phyloP scores from a whole-genome alignment of 2,329 filamentous ascomycete species.

The Alternaria ethzedia region DNA sequence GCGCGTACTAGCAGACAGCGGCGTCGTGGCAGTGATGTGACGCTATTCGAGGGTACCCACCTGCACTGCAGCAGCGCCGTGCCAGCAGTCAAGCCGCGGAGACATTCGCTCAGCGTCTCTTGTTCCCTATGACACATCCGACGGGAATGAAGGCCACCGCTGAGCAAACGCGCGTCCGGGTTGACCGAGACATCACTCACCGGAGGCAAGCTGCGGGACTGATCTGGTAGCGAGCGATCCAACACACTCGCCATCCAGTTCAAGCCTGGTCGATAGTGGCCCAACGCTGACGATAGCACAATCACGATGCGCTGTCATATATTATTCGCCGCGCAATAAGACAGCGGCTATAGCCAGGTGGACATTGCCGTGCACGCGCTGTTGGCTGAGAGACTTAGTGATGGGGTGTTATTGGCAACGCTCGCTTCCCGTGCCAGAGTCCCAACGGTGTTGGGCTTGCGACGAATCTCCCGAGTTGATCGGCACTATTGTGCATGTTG shows the following conservation, averaged over 20 bases:
- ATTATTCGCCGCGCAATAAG: conserved; percentile 11
- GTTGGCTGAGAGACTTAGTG: conserved; percentile 2
- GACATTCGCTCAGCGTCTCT: background rate
- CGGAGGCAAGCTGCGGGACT: background rate
- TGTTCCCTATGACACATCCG: background rate
- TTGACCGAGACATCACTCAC: conserved; percentile 8
- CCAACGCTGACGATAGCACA: conserved; percentile 11
- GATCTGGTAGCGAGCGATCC: conserved; percentile 14
- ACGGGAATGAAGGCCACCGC: background rate
- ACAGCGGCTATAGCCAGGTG: conserved; percentile 3
- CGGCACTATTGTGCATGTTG: background rate
- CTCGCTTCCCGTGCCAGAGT: background rate
- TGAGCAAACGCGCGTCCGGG: background rate
- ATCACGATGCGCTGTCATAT: conserved; percentile 2
- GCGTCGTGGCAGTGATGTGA: background rate
- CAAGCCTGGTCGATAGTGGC: conserved; percentile 5
- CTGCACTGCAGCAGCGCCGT: background rate
- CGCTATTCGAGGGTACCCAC: background rate
- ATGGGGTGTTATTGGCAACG: conserved; percentile 2
- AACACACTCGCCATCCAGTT: conserved; percentile 4
- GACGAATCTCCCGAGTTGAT: background rate
- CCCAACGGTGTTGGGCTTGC: background rate
- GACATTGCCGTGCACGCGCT: conserved; percentile 2
- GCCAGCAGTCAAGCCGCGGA: background rate
- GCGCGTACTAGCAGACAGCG: background rate